phyloP scores from a whole-genome alignment of 2,329 filamentous ascomycete species.

The Magnaporthiopsis incrustans region DNA sequence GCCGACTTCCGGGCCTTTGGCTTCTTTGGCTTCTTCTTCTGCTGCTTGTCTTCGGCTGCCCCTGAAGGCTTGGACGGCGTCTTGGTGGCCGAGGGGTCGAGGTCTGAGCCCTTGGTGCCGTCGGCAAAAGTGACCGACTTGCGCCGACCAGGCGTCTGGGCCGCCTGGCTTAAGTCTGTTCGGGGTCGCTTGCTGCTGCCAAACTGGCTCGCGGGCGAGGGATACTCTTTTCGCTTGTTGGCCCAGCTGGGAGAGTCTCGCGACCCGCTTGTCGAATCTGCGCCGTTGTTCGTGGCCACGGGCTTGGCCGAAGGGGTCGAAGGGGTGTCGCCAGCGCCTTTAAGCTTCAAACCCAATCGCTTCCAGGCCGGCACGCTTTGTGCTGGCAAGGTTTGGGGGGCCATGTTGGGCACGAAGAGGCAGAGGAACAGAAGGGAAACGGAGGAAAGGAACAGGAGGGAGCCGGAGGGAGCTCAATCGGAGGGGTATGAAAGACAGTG shows the following conservation, averaged over 20 bases:
- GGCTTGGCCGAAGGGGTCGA: constrained; percentile 2
- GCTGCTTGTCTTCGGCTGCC: constrained; percentile 21
- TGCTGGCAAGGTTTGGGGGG: constrained; percentile 33
- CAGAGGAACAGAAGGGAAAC: neutral
- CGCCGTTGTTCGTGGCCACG: constrained; percentile 30
- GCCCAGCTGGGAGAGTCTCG: constrained; percentile 3
- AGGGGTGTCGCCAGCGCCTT: constrained; percentile 23
- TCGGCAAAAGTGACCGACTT: constrained; percentile 45
- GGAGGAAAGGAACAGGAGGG: neutral
- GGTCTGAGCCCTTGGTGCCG: constrained; percentile 24
- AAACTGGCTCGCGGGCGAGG: constrained; percentile 5
- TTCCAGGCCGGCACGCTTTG: constrained; percentile 51
- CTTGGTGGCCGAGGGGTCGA: constrained; percentile 9
- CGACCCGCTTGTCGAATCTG: neutral
- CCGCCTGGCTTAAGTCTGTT: constrained; percentile 16
- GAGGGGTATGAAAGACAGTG: constrained; percentile 9
- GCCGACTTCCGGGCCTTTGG: constrained; percentile 31
- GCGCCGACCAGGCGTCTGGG: constrained; percentile 19
- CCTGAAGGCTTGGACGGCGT: constrained; percentile 14
- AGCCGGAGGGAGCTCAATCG: constrained; percentile 5
- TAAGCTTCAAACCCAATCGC: constrained; percentile 56
- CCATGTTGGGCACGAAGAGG: constrained; percentile 11
- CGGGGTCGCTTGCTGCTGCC: constrained; percentile 27
- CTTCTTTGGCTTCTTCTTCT: constrained; percentile 23
- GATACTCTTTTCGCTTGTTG: constrained; percentile 14